phyloP scores from a whole-genome alignment of 2,329 filamentous ascomycete genomes.

The Alternaria sp. region DNA sequence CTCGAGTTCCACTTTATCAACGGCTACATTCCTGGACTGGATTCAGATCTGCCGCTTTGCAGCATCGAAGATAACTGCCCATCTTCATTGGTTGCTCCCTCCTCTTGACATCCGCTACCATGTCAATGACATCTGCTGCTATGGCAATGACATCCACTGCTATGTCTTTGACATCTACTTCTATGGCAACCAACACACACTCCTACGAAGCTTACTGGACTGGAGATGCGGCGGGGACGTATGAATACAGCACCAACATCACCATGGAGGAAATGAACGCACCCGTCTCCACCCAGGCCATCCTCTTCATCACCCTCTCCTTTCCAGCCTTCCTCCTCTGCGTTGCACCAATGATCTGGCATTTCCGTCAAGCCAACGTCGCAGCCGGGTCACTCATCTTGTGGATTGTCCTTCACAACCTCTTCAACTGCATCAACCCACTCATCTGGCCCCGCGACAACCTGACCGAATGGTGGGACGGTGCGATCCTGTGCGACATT shows the following conservation, averaged over 20 bases:
- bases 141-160: not conserved
- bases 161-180: not conserved
- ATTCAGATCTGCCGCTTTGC: not conserved
- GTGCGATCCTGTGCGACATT: constrained; percentile 68
- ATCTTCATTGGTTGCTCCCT: not conserved
- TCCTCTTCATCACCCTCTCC: constrained; percentile 58
- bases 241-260: not conserved
- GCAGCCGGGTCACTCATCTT: constrained; percentile 63
- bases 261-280: not conserved
- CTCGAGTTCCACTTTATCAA: not conserved
- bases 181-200: not conserved
- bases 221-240: not conserved
- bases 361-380: constrained; percentile 66
- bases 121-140: not conserved
- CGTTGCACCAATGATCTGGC: constrained; percentile 65
- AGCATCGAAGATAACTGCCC: not conserved
- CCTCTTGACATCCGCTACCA: not conserved
- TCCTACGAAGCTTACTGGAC: not conserved
- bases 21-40: not conserved
- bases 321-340: constrained; percentile 60
- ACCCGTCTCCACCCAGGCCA: constrained; percentile 42
- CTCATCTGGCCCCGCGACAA: constrained; percentile 70
- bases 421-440: constrained; percentile 66
- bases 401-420: constrained; percentile 63
- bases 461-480: constrained; percentile 62